A percentile compares a stretch with the other conserved stretches of the same genome.
These are phyloP conservation scores for Roridomyces roridus DNA, from an alignment of 768 basidiomycete genomes.

Conservation along the genomic window DNA sequence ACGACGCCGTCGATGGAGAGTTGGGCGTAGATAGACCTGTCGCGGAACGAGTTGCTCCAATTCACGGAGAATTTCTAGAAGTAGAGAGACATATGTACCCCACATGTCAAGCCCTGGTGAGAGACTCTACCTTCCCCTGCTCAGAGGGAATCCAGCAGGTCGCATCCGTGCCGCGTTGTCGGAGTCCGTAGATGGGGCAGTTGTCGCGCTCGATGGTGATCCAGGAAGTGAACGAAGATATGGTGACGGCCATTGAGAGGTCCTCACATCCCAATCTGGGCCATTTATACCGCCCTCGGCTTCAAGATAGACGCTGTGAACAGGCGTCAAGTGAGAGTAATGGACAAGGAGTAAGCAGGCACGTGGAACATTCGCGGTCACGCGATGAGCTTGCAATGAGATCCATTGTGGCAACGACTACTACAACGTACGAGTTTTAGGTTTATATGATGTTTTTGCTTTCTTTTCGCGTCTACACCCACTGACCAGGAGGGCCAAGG, in stretches of 20 bases:
- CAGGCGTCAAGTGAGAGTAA: too few relatives aligned
- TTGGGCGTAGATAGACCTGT: slow-evolving; percentile 24
- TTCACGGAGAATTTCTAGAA: slow-evolving; percentile 31
- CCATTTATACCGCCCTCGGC: too few relatives aligned
- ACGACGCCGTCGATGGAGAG: slow-evolving; percentile 31
- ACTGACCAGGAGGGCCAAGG: too few relatives aligned
- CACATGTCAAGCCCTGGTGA: not conserved
- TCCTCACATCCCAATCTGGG: too few relatives aligned
- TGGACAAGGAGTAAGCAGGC: too few relatives aligned
- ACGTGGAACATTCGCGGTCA: too few relatives aligned
- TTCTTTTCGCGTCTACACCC: too few relatives aligned
- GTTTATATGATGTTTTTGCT: too few relatives aligned
- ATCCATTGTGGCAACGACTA: too few relatives aligned
- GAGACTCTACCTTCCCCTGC: slow-evolving; percentile 23
- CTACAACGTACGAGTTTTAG: too few relatives aligned
- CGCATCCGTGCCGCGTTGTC: not conserved
- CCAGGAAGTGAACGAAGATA: slow-evolving; percentile 26
- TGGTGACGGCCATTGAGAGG: slow-evolving; percentile 11
- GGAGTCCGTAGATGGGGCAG: slow-evolving; percentile 19
- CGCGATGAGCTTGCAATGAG: too few relatives aligned
- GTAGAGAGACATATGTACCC: not conserved
- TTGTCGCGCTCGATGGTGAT: slow-evolving; percentile 25
- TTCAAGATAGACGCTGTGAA: too few relatives aligned
- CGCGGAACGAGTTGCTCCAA: slow-evolving; percentile 27
- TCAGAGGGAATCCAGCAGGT: slow-evolving; percentile 32